phyloP scores from a whole-genome alignment of 2,329 filamentous ascomycete genomes.

The Thelonectria discophora region DNA sequence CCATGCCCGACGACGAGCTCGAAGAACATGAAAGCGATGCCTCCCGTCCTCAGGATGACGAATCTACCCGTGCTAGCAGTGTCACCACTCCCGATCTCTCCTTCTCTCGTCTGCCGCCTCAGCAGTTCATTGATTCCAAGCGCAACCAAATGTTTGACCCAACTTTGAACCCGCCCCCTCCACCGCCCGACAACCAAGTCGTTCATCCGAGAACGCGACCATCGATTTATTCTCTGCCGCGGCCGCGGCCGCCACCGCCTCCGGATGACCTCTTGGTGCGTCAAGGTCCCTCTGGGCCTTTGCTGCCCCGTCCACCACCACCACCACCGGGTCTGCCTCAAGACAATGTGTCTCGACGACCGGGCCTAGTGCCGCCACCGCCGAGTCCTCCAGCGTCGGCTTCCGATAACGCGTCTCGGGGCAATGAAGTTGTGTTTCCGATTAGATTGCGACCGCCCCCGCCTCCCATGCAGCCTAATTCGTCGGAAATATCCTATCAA shows the following conservation, averaged over 20 bases:
- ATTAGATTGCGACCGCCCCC: constrained; percentile 14
- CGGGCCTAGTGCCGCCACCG: constrained; percentile 5
- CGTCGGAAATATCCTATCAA: neutral
- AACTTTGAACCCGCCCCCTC: constrained; percentile 27
- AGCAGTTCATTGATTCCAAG: constrained; percentile 25
- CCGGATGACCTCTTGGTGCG: constrained; percentile 15
- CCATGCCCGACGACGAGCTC: constrained; percentile 40
- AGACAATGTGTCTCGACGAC: constrained; percentile 15
- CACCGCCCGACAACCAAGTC: constrained; percentile 12
- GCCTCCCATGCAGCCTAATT: constrained; percentile 7
- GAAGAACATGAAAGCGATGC: constrained; percentile 41
- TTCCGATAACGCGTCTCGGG: constrained; percentile 17
- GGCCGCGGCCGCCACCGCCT: constrained; percentile 21
- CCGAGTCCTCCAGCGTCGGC: constrained; percentile 25
- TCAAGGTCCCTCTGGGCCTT: neutral
- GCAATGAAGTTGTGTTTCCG: constrained; percentile 14
- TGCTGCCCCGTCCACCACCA: neutral
- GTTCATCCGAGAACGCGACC: constrained; percentile 16
- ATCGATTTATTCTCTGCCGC: constrained; percentile 19
- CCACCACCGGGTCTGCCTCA: constrained; percentile 26
- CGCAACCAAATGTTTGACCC: constrained; percentile 26
- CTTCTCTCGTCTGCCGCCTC: constrained; percentile 34
- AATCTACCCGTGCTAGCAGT: constrained; percentile 43
- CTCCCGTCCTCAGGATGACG: constrained; percentile 39
- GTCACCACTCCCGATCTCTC: constrained; percentile 40